Conservation (phyloP, 257 asterid species). For the Nicotiana noctiflora region DNA sequence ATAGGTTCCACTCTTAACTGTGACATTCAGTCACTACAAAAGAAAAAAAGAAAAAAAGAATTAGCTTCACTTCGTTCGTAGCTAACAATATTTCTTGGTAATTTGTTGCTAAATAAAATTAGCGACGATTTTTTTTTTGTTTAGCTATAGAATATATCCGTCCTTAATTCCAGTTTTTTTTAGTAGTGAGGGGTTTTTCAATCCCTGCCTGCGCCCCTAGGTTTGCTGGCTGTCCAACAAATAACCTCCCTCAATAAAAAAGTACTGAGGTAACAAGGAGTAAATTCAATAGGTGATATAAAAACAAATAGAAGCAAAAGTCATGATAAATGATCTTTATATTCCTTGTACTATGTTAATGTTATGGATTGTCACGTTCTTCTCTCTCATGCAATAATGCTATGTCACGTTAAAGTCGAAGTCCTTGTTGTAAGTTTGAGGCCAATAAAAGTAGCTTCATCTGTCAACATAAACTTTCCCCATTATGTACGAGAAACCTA, state of each 20-base stretch:
- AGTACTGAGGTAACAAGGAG: not conserved
- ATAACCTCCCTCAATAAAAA: not conserved
- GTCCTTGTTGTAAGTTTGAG: conserved; percentile 17
- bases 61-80: too few relatives aligned
- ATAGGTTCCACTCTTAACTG: too few relatives aligned
- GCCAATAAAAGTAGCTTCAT: conserved; percentile 8
- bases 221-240: not conserved
- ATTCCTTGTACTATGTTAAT: conserved; percentile 7
- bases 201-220: not conserved
- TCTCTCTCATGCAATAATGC: conserved; percentile 20
- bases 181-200: not conserved
- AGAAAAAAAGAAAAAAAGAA: too few relatives aligned
- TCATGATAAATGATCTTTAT: conserved; percentile 15
- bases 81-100: too few relatives aligned
- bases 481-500: conserved; percentile 17
- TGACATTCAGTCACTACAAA: too few relatives aligned
- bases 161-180: too few relatives aligned
- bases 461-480: conserved; percentile 10
- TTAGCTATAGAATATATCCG: too few relatives aligned
- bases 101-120: too few relatives aligned
- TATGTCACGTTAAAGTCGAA: conserved; percentile 29
- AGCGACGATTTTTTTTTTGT: too few relatives aligned
- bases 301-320: conserved; percentile 2
- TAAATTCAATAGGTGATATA: not conserved
- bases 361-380: conserved; percentile 10